Base-by-base conservation (phyloP, 768 basidiomycete species). In the Russula lepida region DNA sequence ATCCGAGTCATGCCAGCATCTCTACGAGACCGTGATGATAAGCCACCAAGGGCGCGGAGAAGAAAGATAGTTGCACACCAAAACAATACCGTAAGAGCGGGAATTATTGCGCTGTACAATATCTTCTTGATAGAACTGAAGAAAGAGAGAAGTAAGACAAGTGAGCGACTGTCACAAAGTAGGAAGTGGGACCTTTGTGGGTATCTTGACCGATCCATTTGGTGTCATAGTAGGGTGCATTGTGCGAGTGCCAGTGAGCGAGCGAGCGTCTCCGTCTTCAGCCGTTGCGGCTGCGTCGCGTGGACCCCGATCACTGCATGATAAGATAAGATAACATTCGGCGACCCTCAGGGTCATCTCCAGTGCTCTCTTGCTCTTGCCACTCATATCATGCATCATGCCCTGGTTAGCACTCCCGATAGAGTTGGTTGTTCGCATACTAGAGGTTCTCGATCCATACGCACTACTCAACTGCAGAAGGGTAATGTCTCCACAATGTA, bases 1-100 rank as follows among this genome's bases (percentile, higher is more conserved):
- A 65, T 94, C 91, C 11, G 85, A 84, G 70, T 93, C 90, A 64
- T 90, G 86, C 92, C 92, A 94, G 68, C 86, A 90, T 73, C 89
- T 83, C 92, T 94, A 69, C 9, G 54, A 54, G 51, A 47, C 51
- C 37, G 61, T 53, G 53, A 15, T 52, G 43, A 32, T 64, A 47
- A 58, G 52, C 58, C 50, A 21, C 58, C 50, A 21, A 41, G 9
- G 52, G 19, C 19, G 47, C 23, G 8, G 43, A 30, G 46, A 33
- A 39, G 60, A 64, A 25, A 59, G 32, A 23, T 27, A 44, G 30
- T 23, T 52, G 67, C 77, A 62, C 70, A 89, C 90, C 73, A 91
- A 71, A 52, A 92, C 84, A 64, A 89, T 77, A 30, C 82, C 89
- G 66, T 74, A 28, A 75, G 70, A 54, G 71, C 69, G 75, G 33